phyloP scores from a whole-genome alignment of 352 stramenopile species.

The Phytophthora aleatoria region DNA sequence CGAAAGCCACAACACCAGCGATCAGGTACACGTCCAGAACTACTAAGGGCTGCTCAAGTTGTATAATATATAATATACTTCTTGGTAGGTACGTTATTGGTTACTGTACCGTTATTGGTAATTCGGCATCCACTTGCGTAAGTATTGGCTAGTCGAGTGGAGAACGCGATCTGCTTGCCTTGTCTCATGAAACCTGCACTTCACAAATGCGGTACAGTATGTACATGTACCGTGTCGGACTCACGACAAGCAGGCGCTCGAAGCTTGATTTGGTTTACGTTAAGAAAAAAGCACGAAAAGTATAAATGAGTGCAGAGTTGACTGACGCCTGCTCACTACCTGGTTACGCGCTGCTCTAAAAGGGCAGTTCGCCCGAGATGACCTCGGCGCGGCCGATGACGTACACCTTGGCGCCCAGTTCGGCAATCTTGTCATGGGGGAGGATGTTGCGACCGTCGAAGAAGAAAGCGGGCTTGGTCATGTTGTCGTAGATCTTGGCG shows the following conservation, averaged over 20 bases:
- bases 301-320: slow-evolving; percentile 13
- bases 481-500: slow-evolving; percentile 93
- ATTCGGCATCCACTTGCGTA: no score
- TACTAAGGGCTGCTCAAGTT: no score
- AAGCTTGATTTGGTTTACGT: slow-evolving; percentile 33
- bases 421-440: slow-evolving; percentile 91
- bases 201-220: no score
- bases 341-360: slow-evolving; percentile 39
- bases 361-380: slow-evolving; percentile 67
- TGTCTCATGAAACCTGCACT: no score
- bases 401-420: slow-evolving; percentile 99
- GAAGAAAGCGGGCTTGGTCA: slow-evolving; percentile 99
- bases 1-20: no score
- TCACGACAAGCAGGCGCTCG: neutral
- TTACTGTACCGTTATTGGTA: no score
- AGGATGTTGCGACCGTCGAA: slow-evolving; percentile 99
- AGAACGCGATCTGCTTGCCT: no score
- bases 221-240: no score
- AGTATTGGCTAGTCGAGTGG: no score
- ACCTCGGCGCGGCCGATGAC: slow-evolving; percentile 92
- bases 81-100: no score
- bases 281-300: slow-evolving; percentile 28
- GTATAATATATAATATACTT: no score
- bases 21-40: no score
- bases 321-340: slow-evolving; percentile 3